Evolutionary conservation across 352 stramenopile genomes (phyloP).

Genomic region (Phytophthora hybrid): DNA sequence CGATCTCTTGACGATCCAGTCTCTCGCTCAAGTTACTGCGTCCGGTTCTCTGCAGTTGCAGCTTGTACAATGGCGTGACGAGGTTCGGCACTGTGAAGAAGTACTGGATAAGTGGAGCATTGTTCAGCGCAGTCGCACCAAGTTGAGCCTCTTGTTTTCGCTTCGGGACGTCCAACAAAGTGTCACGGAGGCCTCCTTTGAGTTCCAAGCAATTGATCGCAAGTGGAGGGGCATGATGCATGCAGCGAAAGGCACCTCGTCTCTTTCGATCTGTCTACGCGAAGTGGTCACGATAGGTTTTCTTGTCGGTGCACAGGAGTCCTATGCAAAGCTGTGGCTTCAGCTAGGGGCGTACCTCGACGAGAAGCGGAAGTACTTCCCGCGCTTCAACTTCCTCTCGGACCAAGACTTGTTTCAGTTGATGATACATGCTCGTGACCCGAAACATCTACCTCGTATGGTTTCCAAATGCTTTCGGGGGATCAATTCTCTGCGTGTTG

Average conservation of each 20-base stretch:
- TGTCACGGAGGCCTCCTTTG: constrained; percentile 58
- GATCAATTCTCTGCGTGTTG: constrained; percentile 46
- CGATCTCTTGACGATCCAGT: constrained; percentile 68
- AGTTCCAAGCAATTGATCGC: constrained; percentile 69
- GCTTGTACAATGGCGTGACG: constrained; percentile 66
- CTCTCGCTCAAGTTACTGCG: constrained; percentile 56
- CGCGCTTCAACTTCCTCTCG: constrained; percentile 71
- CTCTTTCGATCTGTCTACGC: constrained; percentile 58
- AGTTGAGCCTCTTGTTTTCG: constrained; percentile 54
- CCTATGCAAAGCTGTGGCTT: constrained; percentile 65
- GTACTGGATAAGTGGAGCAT: constrained; percentile 65
- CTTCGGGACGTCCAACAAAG: constrained; percentile 67
- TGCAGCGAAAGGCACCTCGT: constrained; percentile 54
- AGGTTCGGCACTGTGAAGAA: constrained; percentile 68
- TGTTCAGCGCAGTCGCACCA: constrained; percentile 62
- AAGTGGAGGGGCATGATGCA: constrained; percentile 82
- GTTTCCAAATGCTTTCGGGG: constrained; percentile 65
- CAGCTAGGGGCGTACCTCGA: constrained; percentile 62
- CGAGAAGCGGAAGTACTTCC: constrained; percentile 69
- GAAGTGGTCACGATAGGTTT: constrained; percentile 71
- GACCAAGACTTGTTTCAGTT: constrained; percentile 69
- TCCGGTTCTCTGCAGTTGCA: constrained; percentile 43
- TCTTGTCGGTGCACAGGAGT: constrained; percentile 46
- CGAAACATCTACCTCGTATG: constrained; percentile 41
- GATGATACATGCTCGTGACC: constrained; percentile 53